A percentile compares a stretch with the other conserved stretches of the same genome.
Evolutionary conservation across 192 early-diverging fungal species (phyloP).

Genomic region (Rhizophagus prolifer): DNA sequence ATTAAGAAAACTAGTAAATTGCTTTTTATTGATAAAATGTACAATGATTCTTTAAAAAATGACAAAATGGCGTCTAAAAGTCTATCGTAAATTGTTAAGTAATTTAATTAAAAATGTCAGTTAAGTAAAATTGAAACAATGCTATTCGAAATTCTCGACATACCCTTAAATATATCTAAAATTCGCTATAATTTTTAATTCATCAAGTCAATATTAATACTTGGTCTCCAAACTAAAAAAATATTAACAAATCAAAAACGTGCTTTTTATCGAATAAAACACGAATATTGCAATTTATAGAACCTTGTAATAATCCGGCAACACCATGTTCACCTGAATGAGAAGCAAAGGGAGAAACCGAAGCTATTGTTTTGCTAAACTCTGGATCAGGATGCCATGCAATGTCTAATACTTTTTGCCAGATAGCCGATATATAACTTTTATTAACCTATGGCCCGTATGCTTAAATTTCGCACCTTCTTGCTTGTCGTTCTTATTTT

Average conservation of each 20-base stretch:
- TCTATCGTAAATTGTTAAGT: too few relatives aligned
- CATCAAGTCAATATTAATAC: not conserved
- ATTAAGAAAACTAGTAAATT: too few relatives aligned
- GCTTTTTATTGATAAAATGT: too few relatives aligned
- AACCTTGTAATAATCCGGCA: not conserved
- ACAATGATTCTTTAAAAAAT: too few relatives aligned
- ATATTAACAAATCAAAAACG: not conserved
- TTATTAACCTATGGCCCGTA: not conserved
- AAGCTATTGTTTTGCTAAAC: not conserved
- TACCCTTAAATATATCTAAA: not conserved
- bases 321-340: not conserved
- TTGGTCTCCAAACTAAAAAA: not conserved
- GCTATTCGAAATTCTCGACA: not conserved
- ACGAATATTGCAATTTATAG: not conserved
- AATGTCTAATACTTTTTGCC: constrained; percentile 3
- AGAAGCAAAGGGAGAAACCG: not conserved
- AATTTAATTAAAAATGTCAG: too few relatives aligned
- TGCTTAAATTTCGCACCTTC: not conserved
- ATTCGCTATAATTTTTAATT: not conserved
- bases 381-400: constrained; percentile 16
- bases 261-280: not conserved
- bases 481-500: not conserved
- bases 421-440: not conserved
- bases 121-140: not conserved
- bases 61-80: too few relatives aligned